phyloP scores from a whole-genome alignment of 1,284 basidiomycete species.

The Ceratobasidium sp. region DNA sequence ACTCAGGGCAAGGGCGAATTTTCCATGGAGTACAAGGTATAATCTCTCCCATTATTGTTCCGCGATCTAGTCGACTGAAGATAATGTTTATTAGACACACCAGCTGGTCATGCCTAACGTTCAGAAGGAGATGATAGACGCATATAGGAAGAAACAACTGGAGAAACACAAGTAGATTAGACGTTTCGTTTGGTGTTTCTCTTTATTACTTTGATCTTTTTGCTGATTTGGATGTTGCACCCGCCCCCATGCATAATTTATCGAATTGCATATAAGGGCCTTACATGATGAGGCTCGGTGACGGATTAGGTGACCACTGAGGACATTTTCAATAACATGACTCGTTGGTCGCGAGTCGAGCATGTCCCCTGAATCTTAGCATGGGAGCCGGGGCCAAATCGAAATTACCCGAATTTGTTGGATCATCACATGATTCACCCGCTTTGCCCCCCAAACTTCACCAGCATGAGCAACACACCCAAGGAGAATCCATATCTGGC shows the following conservation, averaged over 20 bases:
- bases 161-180: constrained; percentile 52
- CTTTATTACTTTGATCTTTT: background rate
- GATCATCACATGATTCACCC: constrained; percentile 17
- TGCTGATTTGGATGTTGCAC: background rate
- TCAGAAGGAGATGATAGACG: constrained; percentile 85
- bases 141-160: constrained; percentile 68
- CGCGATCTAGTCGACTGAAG: constrained; percentile 48
- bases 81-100: constrained; percentile 68
- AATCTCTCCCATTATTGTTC: constrained; percentile 49
- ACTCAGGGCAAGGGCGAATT: constrained; percentile 92
- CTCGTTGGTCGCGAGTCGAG: background rate
- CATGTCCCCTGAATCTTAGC: constrained; percentile 6
- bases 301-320: background rate
- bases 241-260: constrained; percentile 37
- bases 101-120: constrained; percentile 89
- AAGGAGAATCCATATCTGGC: constrained; percentile 31
- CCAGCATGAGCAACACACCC: constrained; percentile 24
- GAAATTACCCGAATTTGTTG: background rate
- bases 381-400: constrained; percentile 14
- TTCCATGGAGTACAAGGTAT: constrained; percentile 81
- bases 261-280: background rate
- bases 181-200: background rate
- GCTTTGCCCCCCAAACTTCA: constrained; percentile 17
- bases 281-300: too few relatives aligned
- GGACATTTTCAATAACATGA: too few relatives aligned